Evolutionary conservation across 768 basidiomycete genomes (phyloP), one percentile per base, ranked within the genome.

Genomic region (Termitomyces sp.): DNA sequence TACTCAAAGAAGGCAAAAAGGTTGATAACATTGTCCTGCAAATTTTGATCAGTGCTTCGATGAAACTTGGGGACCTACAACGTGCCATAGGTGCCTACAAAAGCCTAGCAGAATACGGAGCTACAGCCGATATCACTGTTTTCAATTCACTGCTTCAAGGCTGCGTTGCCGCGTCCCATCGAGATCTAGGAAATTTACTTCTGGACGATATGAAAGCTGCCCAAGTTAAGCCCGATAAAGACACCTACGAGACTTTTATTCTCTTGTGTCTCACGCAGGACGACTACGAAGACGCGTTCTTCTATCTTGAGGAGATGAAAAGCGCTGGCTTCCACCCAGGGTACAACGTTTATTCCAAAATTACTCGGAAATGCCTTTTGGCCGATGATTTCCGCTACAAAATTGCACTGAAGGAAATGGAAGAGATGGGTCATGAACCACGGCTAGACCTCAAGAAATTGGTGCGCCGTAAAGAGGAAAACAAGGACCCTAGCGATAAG

Each of bases 291-390:
- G 91, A 93, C 63, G 91, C 92, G 0, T 95, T 95, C 75, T 87
- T 86, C 69, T 94, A 92, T 73, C 80, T 96, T 37, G 92, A 94
- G 70, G 89, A 91, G 76, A 92, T 93, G 89, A 94, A 95, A 72
- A 73, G 78, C 0, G 81, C 80, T 40, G 77, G 77, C 9, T 76
- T 84, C 66, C 67, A 76, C n/a, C 91, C 93, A 0, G 71, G 82
- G 10, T 67, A 67, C 31, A 67, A 68, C 1, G 73, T 88, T 36
- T 95, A 95, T 72, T 79, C 82, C 38, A 75, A 76, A 1, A 74
- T 95, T 60, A 73, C 87, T 47, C 76, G 77, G 50, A 86, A 80
- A 66, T 93, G 90, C 66, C 70, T 85, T 14, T 63, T 68, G 17
- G 71, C 72, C 20, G 77, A 77, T 62, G 94, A 96, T 69, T 66